Conservation (phyloP, 2,329 filamentous ascomycete genomes). For the Blumeriella jaapii region DNA sequence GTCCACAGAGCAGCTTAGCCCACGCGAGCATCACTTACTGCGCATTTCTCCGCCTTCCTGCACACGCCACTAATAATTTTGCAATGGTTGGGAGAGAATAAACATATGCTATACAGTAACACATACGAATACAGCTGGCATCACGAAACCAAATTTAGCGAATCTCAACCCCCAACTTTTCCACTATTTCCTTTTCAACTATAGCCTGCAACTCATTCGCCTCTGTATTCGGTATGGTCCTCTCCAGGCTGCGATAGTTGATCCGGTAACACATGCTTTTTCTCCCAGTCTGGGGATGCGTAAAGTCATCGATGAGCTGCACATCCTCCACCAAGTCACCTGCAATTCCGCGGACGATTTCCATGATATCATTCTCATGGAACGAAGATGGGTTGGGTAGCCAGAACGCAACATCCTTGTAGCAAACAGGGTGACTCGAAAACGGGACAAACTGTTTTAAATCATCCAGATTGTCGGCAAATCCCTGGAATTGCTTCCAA, state of each 20-base stretch:
- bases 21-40: too few relatives aligned
- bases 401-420: slow-evolving; percentile 95
- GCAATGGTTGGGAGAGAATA: too few relatives aligned
- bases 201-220: slow-evolving; percentile 63
- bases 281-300: slow-evolving; percentile 71
- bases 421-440: slow-evolving; percentile 80
- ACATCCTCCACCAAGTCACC: slow-evolving; percentile 87
- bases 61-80: too few relatives aligned
- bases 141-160: too few relatives aligned
- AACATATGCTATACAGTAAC: too few relatives aligned
- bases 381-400: slow-evolving; percentile 47
- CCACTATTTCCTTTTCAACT: slow-evolving; percentile 53
- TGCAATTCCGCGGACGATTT: slow-evolving; percentile 72
- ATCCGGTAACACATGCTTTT: slow-evolving; percentile 86
- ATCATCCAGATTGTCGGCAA: slow-evolving; percentile 38
- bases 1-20: too few relatives aligned
- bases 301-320: slow-evolving; percentile 71
- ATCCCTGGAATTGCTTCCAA: slow-evolving; percentile 66
- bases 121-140: too few relatives aligned
- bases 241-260: slow-evolving; percentile 85
- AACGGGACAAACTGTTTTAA: slow-evolving; percentile 68
- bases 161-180: slow-evolving; percentile 67
- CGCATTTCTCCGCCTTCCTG: too few relatives aligned
- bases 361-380: slow-evolving; percentile 97
- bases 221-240: slow-evolving; percentile 77